A percentile compares a stretch with the other conserved stretches of the same genome.
Conservation (phyloP, 1,139 yeast species). For the Candida smagusa region DNA sequence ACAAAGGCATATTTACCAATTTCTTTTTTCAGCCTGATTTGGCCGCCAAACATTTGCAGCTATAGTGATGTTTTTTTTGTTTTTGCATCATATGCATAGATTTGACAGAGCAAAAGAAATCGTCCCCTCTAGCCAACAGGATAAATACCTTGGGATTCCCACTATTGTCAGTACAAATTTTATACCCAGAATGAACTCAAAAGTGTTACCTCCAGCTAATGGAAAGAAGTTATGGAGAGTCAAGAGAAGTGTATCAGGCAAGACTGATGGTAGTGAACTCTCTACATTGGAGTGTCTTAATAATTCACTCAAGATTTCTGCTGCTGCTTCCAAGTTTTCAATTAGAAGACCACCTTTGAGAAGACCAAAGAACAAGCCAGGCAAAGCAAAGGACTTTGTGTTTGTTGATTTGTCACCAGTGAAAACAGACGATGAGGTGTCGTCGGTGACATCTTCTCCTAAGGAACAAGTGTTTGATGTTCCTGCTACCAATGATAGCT, state of each 20-base stretch:
- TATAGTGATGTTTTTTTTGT: not conserved
- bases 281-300: conserved; percentile 39
- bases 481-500: conserved; percentile 7
- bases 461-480: conserved; percentile 9
- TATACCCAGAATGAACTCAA: conserved; percentile 2
- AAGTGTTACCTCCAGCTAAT: conserved; percentile 39
- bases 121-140: conserved; percentile 1
- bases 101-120: conserved; percentile 5
- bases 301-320: conserved; percentile 43
- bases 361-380: conserved; percentile 52
- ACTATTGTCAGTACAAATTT: not conserved
- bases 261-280: conserved; percentile 12
- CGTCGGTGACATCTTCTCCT: conserved; percentile 8
- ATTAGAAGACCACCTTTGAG: conserved; percentile 46
- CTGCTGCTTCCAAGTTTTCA: conserved; percentile 33
- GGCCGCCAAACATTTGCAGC: conserved; percentile 7
- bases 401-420: conserved; percentile 55
- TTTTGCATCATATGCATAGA: conserved; percentile 6
- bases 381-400: conserved; percentile 51
- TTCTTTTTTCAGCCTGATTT: conserved; percentile 5
- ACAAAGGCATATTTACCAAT: conserved; percentile 3
- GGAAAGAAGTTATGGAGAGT: conserved; percentile 51
- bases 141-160: conserved; percentile 3
- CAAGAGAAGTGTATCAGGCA: conserved; percentile 26
- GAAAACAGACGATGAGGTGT: conserved; percentile 28